phyloP scores from a whole-genome alignment of 1,139 yeast genomes.

The Pneumocystis sp. region DNA sequence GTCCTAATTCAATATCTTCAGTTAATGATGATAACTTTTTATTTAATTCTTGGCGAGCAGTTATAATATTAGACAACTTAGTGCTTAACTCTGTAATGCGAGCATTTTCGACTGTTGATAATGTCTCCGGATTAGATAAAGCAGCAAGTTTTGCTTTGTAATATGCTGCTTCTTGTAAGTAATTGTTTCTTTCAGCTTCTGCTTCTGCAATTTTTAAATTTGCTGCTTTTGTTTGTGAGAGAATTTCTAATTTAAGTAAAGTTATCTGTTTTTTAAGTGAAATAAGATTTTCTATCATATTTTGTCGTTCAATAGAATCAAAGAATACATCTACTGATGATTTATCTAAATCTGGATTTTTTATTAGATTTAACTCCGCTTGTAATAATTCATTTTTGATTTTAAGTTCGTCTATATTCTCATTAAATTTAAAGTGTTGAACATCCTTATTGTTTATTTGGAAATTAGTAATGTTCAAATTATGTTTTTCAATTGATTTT shows the following conservation, averaged over 20 bases:
- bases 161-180: slow-evolving; percentile 12
- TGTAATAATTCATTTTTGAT: slow-evolving; percentile 16
- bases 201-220: slow-evolving; percentile 20
- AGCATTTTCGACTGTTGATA: slow-evolving; percentile 5
- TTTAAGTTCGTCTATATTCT: slow-evolving; percentile 9
- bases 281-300: slow-evolving; percentile 13
- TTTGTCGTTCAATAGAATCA: slow-evolving; percentile 5
- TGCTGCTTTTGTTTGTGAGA: slow-evolving; percentile 24
- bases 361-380: slow-evolving; percentile 16
- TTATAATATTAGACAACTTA: slow-evolving; percentile 7
- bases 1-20: slow-evolving; percentile 1
- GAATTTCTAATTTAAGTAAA: slow-evolving; percentile 21
- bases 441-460: background rate
- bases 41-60: background rate
- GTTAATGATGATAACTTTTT: slow-evolving; percentile 2
- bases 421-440: background rate
- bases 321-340: slow-evolving; percentile 2
- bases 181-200: slow-evolving; percentile 15
- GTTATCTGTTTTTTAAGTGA: slow-evolving; percentile 23
- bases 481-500: background rate
- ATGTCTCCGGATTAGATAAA: slow-evolving; percentile 3
- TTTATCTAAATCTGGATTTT: slow-evolving; percentile 11
- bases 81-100: slow-evolving; percentile 12
- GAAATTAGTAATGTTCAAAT: background rate
- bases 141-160: slow-evolving; percentile 9